Evolutionary conservation across 345 rosid species (phyloP).

Genomic region (Leavenworthia alabamica): DNA sequence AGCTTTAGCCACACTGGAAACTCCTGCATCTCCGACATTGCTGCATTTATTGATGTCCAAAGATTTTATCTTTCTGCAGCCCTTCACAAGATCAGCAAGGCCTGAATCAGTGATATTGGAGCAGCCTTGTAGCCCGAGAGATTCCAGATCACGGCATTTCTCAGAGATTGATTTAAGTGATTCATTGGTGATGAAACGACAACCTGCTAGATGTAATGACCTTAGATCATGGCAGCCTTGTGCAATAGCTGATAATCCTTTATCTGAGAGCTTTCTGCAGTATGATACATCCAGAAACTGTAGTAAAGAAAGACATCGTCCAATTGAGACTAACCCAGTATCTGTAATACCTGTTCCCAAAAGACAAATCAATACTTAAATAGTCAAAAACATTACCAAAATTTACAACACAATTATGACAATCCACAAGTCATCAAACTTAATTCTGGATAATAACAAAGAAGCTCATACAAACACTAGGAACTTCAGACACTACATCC

Average conservation of each 20-base stretch:
- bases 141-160: constrained; percentile 53
- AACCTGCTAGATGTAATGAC: constrained; percentile 57
- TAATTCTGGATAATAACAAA: background rate
- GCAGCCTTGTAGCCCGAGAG: constrained; percentile 78
- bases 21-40: constrained; percentile 62
- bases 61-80: constrained; percentile 51
- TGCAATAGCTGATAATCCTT: constrained; percentile 72
- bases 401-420: background rate
- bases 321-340: constrained; percentile 60
- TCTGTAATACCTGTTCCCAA: constrained; percentile 66
- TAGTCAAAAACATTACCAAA: background rate
- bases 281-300: constrained; percentile 80
- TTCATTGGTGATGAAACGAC: constrained; percentile 58
- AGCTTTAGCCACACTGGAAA: constrained; percentile 55
- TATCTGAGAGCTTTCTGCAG: constrained; percentile 81
- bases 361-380: background rate
- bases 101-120: constrained; percentile 59
- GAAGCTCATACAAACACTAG: background rate
- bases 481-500: constrained; percentile 1
- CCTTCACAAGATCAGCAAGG: constrained; percentile 53
- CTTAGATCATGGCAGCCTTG: constrained; percentile 63
- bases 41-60: constrained; percentile 82
- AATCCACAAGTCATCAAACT: background rate
- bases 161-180: constrained; percentile 46
- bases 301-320: constrained; percentile 54